phyloP scores from a whole-genome alignment of 2,329 filamentous ascomycete genomes.

The Hansfordia pulvinata region DNA sequence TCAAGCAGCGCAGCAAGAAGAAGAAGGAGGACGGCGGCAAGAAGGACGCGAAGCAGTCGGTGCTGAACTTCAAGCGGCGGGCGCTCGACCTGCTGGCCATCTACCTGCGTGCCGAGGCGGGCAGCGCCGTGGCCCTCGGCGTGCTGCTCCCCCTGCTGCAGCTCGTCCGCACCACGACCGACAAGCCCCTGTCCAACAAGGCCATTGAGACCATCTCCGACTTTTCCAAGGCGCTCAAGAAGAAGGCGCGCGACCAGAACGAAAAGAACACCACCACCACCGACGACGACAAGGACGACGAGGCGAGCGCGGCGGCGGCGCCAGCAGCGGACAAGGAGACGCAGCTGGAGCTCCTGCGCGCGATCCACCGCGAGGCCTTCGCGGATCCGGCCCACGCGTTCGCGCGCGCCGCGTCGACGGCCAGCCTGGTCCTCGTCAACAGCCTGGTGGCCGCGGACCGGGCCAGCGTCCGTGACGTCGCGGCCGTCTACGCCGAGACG shows the following conservation, averaged over 20 bases:
- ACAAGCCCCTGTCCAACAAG: constrained; percentile 62
- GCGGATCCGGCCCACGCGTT: constrained; percentile 55
- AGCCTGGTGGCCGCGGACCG: constrained; percentile 42
- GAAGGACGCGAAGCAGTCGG: constrained; percentile 75
- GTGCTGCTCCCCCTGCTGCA: constrained; percentile 65
- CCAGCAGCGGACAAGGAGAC: constrained; percentile 13
- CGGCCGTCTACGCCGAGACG: constrained; percentile 50
- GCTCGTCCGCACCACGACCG: constrained; percentile 62
- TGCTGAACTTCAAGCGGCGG: constrained; percentile 90
- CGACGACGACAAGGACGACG: constrained; percentile 27
- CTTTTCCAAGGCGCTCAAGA: constrained; percentile 56
- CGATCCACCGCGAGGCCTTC: constrained; percentile 55
- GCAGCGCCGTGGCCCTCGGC: constrained; percentile 51
- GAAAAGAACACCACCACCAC: too few species aligned
- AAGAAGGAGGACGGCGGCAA: constrained; percentile 68
- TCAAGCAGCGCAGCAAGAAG: constrained; percentile 60
- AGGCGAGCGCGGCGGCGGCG: constrained; percentile 23
- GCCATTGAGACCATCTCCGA: constrained; percentile 58
- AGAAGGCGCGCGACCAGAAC: constrained; percentile 30
- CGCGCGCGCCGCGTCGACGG: constrained; percentile 59
- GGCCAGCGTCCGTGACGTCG: constrained; percentile 37
- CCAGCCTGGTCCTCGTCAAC: constrained; percentile 54
- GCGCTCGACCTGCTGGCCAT: constrained; percentile 79
- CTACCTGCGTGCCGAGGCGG: constrained; percentile 68
- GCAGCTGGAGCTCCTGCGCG: constrained; percentile 43